Conservation (phyloP, 2,329 filamentous ascomycete species). For the Mariannaea elegans region DNA sequence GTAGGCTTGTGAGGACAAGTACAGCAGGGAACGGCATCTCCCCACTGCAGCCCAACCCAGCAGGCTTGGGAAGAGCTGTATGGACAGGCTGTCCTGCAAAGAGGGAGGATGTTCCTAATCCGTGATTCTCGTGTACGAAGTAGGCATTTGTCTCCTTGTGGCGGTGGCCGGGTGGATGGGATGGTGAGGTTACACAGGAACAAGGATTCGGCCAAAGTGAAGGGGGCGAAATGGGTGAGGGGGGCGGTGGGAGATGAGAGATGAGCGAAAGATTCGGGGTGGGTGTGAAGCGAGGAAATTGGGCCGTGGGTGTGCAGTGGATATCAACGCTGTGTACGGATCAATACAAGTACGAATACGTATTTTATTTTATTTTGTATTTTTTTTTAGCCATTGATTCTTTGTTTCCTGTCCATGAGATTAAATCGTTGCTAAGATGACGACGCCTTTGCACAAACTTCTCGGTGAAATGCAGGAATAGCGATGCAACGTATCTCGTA, state of each 20-base stretch:
- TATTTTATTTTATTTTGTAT: too few species aligned
- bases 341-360: too few species aligned
- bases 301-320: conserved; percentile 21
- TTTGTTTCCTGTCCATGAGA: too few species aligned
- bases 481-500: too few species aligned
- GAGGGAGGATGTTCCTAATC: conserved; percentile 3
- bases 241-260: conserved; percentile 26
- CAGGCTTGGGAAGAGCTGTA: not conserved
- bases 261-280: conserved; percentile 27
- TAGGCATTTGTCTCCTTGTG: conserved; percentile 24
- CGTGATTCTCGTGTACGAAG: conserved; percentile 13
- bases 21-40: too few species aligned
- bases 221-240: conserved; percentile 3
- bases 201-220: conserved; percentile 22
- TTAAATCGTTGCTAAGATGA: too few species aligned
- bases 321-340: too few species aligned
- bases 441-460: too few species aligned
- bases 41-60: too few species aligned
- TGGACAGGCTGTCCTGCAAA: not conserved
- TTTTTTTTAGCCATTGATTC: too few species aligned
- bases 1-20: conserved; percentile 1
- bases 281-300: conserved; percentile 34
- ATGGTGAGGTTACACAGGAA: conserved; percentile 33
- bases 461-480: too few species aligned
- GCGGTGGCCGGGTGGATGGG: conserved; percentile 20